Percentiles rank a stretch among this genome's conserved stretches.
phyloP scores from a whole-genome alignment of 208 protist species.

The Porcisia hertigi region DNA sequence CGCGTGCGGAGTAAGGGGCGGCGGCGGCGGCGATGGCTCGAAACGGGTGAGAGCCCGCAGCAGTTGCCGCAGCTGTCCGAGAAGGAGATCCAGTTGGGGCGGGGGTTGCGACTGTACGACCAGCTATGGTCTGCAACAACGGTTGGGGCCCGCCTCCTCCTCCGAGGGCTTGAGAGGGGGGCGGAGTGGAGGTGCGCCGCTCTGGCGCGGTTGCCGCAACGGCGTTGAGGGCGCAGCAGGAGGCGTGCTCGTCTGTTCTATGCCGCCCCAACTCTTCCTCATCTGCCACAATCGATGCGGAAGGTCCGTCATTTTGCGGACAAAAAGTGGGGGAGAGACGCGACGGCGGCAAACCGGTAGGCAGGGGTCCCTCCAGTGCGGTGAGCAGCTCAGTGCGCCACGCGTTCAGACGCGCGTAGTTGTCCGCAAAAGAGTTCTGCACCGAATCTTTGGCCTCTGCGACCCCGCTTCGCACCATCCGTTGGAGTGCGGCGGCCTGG shows the following conservation, averaged over 20 bases:
- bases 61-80: background rate
- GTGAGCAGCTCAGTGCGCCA: constrained; percentile 50
- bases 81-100: constrained; percentile 1
- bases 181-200: constrained; percentile 13
- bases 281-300: background rate
- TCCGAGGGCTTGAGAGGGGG: background rate
- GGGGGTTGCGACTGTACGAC: background rate
- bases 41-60: background rate
- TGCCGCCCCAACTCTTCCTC: background rate
- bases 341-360: constrained; percentile 7
- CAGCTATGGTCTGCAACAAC: background rate
- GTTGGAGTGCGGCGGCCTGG: constrained; percentile 58
- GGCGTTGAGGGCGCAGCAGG: background rate
- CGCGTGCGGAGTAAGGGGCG: constrained; percentile 21
- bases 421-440: constrained; percentile 34
- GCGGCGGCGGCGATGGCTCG: background rate
- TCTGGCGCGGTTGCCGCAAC: background rate
- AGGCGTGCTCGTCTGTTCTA: background rate
- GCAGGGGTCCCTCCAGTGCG: constrained; percentile 29
- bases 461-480: constrained; percentile 56
- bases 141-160: background rate
- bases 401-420: constrained; percentile 40
- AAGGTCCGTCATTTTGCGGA: background rate
- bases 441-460: constrained; percentile 37
- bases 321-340: background rate